Base-by-base conservation (phyloP, 768 basidiomycete species). In the Exsudoporus frostii region DNA sequence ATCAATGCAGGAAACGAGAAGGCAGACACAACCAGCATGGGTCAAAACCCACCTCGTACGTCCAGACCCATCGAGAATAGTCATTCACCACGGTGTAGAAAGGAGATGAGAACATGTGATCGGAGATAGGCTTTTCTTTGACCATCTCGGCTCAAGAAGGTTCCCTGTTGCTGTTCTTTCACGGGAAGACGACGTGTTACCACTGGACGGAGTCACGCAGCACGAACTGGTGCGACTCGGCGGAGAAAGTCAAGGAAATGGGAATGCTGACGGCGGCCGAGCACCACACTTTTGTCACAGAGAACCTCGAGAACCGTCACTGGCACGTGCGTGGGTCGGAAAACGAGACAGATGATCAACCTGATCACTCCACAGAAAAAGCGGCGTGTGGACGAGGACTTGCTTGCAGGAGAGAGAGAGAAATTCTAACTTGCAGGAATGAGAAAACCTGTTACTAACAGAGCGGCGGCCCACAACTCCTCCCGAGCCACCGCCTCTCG, bases 41-140 rank as follows among this genome's bases (percentile, higher is more conserved):
- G 27, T 40, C 38, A 44, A 36, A 49, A 53, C 33, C 42, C 22
- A 55, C 43, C 36, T 25, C 24, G 73, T 75, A 64, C 60, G 81
- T 82, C 79, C 70, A 86, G 77, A 47, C 76, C 38, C 75, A 54
- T 84, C 84, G 58, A 86, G 72, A 14, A 82, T 62, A 0, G 84
- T 43, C 81, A 8, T 83, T 85, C 32, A 84, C 61, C 8, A 81
- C 75, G 29, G 80, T 82, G 68, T 86, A 83, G 25, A 65, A 54
- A 45, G 27, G 45, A 68, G 56, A 37, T 55, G 58, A 45, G 63
- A 64, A 22, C 54, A 51, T 33, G 55, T 66, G 48, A 72, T 67
- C 55, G 63, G 65, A 57, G 59, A 69, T 67, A 61, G 54, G 61
- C 62, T 67, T 61, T 65, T 53, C 40, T 49, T 64, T 29, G 25